Conservation (phyloP, 148 eudicot species). For the Silene latifolia region DNA sequence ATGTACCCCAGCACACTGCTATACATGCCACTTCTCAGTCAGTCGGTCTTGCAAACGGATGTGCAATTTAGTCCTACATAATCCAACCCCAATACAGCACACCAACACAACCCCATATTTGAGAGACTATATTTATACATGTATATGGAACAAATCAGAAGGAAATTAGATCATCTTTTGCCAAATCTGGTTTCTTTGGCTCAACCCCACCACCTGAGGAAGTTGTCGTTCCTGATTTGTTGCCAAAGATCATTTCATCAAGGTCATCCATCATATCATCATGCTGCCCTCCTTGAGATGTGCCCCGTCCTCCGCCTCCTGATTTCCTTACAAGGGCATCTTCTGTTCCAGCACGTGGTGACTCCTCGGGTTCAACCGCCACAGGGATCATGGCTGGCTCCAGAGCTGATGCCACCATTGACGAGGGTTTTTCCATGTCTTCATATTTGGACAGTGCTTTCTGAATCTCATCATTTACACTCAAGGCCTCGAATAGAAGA, state of each 20-base stretch:
- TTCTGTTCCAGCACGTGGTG: conserved; percentile 60
- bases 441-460: conserved; percentile 75
- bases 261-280: conserved; percentile 97
- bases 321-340: conserved; percentile 65
- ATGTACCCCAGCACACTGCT: conserved; percentile 11
- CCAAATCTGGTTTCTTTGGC: conserved; percentile 45
- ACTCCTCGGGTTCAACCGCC: conserved; percentile 87
- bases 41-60: neutral
- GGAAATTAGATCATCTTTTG: conserved; percentile 76
- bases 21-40: neutral
- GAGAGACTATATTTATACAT: neutral
- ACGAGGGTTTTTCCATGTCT: conserved; percentile 60
- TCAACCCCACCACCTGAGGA: conserved; percentile 48
- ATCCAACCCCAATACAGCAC: conserved; percentile 20
- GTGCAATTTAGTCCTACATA: conserved; percentile 15
- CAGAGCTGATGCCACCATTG: conserved; percentile 40
- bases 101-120: conserved; percentile 8
- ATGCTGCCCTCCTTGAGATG: conserved; percentile 45
- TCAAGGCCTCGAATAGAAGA: conserved; percentile 88
- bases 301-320: conserved; percentile 35
- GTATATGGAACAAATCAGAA: conserved; percentile 28
- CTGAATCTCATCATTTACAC: conserved; percentile 89
- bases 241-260: conserved; percentile 96
- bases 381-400: conserved; percentile 94
- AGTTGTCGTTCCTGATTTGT: conserved; percentile 48